Conservation (phyloP, 2,329 filamentous ascomycete species). For the Talaromyces sp. region DNA sequence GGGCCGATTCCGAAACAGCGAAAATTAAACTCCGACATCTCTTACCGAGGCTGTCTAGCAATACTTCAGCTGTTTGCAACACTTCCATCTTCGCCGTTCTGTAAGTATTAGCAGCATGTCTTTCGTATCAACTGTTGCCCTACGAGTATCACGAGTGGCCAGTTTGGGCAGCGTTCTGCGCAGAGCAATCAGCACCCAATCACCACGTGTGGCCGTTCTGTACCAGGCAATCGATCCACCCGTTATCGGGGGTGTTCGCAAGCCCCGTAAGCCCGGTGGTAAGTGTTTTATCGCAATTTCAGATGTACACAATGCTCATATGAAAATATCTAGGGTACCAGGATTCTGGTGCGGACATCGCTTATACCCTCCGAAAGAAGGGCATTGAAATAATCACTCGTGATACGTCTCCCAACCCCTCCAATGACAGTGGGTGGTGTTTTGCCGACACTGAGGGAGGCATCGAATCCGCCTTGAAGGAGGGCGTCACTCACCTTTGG, state of each 20-base stretch:
- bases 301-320: background rate
- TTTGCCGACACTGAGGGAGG: conserved; percentile 46
- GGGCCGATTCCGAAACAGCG: background rate
- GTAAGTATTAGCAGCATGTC: background rate
- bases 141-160: too few species aligned
- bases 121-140: background rate
- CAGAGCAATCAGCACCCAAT: too few species aligned
- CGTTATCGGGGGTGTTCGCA: conserved; percentile 46
- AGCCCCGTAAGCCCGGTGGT: conserved; percentile 51
- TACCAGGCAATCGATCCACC: conserved; percentile 50
- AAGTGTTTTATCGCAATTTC: conserved; percentile 3
- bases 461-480: conserved; percentile 38
- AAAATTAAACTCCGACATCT: background rate
- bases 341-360: conserved; percentile 50
- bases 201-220: conserved; percentile 45
- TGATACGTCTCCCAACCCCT: conserved; percentile 26
- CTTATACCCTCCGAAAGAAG: conserved; percentile 36
- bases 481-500: conserved; percentile 48
- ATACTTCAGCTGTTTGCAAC: too few species aligned
- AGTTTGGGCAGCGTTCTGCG: too few species aligned
- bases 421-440: conserved; percentile 36
- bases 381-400: conserved; percentile 36
- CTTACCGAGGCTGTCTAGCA: too few species aligned
- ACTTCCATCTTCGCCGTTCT: background rate
- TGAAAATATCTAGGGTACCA: conserved; percentile 39